Conservation (phyloP, 352 stramenopile species). For the Phytophthora aleatoria region DNA sequence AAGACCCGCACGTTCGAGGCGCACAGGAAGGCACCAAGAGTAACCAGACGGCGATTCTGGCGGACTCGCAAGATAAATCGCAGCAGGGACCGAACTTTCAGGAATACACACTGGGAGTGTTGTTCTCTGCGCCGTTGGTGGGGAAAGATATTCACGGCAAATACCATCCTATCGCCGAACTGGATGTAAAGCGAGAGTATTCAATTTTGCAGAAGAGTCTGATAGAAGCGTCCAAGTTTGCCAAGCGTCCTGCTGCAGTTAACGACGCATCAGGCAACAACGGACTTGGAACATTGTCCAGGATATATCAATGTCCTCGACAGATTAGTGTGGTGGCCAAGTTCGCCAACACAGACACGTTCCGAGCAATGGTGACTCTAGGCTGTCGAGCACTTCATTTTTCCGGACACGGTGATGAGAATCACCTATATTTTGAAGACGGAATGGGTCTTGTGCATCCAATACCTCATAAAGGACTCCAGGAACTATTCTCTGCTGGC, state of each 20-base stretch:
- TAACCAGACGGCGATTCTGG: constrained; percentile 8
- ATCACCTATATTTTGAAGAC: constrained; percentile 96
- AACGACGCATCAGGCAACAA: constrained; percentile 23
- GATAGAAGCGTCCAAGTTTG: constrained; percentile 72
- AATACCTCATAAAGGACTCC: constrained; percentile 69
- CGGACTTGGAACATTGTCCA: constrained; percentile 22
- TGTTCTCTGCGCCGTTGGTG: constrained; percentile 94
- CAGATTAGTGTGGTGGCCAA: constrained; percentile 94
- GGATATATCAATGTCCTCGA: constrained; percentile 63
- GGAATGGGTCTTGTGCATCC: constrained; percentile 81
- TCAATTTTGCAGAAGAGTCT: constrained; percentile 80
- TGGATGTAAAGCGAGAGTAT: constrained; percentile 85
- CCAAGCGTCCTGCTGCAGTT: constrained; percentile 37
- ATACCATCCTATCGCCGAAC: constrained; percentile 90
- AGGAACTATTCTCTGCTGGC: constrained; percentile 72
- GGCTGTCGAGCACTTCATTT: constrained; percentile 94
- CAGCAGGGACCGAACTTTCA: constrained; percentile 63
- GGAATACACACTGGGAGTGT: constrained; percentile 90
- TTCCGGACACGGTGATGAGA: constrained; percentile 93
- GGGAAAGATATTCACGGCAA: constrained; percentile 89
- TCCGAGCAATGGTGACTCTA: constrained; percentile 92
- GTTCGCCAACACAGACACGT: constrained; percentile 93
- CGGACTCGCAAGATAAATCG: constrained; percentile 55
- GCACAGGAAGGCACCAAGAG: constrained; percentile 32
- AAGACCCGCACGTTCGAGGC: constrained; percentile 71